Evolutionary conservation across 441 rosid genomes (phyloP).

Genomic region (Arabidopsis lyrata): DNA sequence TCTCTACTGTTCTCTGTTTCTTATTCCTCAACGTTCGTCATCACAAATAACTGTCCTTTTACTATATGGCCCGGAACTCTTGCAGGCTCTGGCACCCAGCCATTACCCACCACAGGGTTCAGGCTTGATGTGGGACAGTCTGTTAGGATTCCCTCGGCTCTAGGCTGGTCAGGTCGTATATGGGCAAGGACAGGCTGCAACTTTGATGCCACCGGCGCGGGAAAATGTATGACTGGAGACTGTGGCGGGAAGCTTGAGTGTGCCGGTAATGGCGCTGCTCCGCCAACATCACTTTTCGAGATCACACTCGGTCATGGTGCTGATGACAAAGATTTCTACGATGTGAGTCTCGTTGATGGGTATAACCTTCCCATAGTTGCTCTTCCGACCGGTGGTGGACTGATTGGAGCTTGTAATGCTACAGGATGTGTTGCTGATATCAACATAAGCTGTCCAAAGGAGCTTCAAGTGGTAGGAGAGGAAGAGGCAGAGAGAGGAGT

Average conservation of each 20-base stretch:
- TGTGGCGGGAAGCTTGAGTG: slow-evolving; percentile 73
- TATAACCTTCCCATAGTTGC: slow-evolving; percentile 71
- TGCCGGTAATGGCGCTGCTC: slow-evolving; percentile 61
- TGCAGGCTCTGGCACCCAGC: slow-evolving; percentile 67
- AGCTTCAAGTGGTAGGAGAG: slow-evolving; percentile 72
- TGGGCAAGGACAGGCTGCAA: slow-evolving; percentile 80
- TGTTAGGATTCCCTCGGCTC: slow-evolving; percentile 51
- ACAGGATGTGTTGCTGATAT: slow-evolving; percentile 67
- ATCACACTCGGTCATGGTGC: slow-evolving; percentile 57
- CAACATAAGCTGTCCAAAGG: slow-evolving; percentile 82
- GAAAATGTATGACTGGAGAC: slow-evolving; percentile 72
- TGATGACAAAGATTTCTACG: slow-evolving; percentile 62
- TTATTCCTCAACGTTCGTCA: slow-evolving; percentile 53
- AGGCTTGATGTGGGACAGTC: slow-evolving; percentile 59
- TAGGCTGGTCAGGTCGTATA: slow-evolving; percentile 79
- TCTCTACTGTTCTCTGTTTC: slow-evolving; percentile 49
- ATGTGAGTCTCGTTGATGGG: slow-evolving; percentile 75
- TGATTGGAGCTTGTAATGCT: slow-evolving; percentile 63
- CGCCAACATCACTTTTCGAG: slow-evolving; percentile 76
- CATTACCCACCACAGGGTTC: slow-evolving; percentile 63
- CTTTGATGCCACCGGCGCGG: slow-evolving; percentile 60
- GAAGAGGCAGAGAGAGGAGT: slow-evolving; percentile 50
- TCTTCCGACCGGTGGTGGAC: slow-evolving; percentile 54
- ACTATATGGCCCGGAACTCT: slow-evolving; percentile 76
- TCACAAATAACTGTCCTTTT: slow-evolving; percentile 60